phyloP scores from a whole-genome alignment of 208 protist genomes.

The Trypanosoma scelopori region DNA sequence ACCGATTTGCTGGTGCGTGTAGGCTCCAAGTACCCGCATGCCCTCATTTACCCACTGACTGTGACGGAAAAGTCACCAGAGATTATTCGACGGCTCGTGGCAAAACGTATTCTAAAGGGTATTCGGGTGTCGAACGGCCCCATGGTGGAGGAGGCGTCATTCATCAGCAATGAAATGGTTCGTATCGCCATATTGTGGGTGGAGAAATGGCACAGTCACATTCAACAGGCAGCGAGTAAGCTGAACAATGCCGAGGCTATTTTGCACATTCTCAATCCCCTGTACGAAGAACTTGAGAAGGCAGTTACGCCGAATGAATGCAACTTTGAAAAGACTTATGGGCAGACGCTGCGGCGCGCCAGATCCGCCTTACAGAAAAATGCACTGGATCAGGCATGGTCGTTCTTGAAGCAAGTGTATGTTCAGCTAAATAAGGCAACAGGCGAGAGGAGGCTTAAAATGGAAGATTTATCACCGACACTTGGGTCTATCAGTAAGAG shows the following conservation, averaged over 20 bases:
- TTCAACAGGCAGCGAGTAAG: constrained; percentile 97
- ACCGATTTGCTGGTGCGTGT: constrained; percentile 94
- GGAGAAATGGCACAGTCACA: constrained; percentile 93
- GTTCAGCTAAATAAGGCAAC: constrained; percentile 71
- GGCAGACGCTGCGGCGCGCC: constrained; percentile 59
- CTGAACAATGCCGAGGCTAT: constrained; percentile 89
- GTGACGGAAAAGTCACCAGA: constrained; percentile 94
- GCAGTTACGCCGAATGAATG: constrained; percentile 94
- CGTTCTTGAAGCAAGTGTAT: constrained; percentile 84
- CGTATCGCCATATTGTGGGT: constrained; percentile 98
- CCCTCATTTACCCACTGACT: constrained; percentile 99
- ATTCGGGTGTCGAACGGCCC: constrained; percentile 77
- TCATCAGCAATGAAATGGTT: constrained; percentile 98
- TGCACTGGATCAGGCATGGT: constrained; percentile 66
- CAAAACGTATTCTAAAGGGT: constrained; percentile 74
- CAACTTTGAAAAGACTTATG: constrained; percentile 90
- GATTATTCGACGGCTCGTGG: constrained; percentile 67
- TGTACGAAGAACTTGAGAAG: constrained; percentile 95
- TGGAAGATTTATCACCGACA: constrained; percentile 92
- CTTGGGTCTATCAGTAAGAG: constrained; percentile 94
- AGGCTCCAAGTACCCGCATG: constrained; percentile 97
- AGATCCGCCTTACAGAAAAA: constrained; percentile 56
- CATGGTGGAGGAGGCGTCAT: constrained; percentile 93
- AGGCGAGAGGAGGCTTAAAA: constrained; percentile 71
- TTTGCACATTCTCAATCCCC: constrained; percentile 92